Conservation (phyloP, 768 basidiomycete genomes). For the Calocybe cyanea region DNA sequence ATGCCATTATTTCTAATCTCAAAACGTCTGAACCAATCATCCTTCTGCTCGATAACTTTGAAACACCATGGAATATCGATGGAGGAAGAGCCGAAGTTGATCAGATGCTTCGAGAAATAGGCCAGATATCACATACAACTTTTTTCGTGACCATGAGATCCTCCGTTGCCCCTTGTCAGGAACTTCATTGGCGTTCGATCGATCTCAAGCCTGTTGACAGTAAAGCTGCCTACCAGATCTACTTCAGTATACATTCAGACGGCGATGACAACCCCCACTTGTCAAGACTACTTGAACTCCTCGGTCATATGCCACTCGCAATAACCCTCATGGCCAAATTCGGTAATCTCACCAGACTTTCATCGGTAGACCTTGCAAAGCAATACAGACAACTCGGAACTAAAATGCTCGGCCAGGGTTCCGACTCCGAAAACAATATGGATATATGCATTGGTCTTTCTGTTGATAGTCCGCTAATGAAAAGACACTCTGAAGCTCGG, state of each 20-base stretch:
- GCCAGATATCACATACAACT: neutral
- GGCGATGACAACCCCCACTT: conserved; percentile 19
- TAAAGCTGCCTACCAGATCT: conserved; percentile 19
- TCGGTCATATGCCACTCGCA: conserved; percentile 29
- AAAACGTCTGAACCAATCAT: conserved; percentile 12
- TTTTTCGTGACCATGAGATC: neutral
- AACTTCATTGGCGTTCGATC: conserved; percentile 20
- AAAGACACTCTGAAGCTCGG: conserved; percentile 2
- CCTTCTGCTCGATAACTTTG: conserved; percentile 30
- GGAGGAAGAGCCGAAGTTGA: neutral
- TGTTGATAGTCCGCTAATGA: conserved; percentile 4
- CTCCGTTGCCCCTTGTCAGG: conserved; percentile 19
- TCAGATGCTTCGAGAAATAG: neutral
- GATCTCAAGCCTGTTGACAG: conserved; percentile 15
- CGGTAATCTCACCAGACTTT: neutral
- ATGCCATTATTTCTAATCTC: conserved; percentile 15
- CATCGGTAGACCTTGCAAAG: conserved; percentile 1
- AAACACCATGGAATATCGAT: conserved; percentile 26
- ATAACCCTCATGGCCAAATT: conserved; percentile 29
- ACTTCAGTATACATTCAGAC: conserved; percentile 16
- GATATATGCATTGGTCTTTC: conserved; percentile 8
- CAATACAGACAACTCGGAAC: conserved; percentile 1
- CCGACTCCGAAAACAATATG: conserved; percentile 7
- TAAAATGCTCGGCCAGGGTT: neutral
- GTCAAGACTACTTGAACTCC: conserved; percentile 15